Evolutionary conservation across 2,329 filamentous ascomycete species (phyloP).

Genomic region (Fusarium coffeatum): DNA sequence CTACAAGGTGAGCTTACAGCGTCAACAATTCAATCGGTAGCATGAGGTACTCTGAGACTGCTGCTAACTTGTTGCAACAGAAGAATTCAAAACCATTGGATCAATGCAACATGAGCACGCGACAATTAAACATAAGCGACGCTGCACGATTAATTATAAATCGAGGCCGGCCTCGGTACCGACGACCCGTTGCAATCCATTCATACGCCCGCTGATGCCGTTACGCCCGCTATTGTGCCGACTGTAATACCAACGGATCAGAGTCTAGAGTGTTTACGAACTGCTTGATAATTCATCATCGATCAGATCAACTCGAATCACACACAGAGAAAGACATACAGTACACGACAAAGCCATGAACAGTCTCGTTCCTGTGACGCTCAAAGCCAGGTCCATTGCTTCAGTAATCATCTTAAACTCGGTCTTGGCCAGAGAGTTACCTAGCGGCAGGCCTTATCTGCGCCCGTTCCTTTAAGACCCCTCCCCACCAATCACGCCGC

Average conservation of each 20-base stretch:
- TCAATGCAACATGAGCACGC: conserved; percentile 34
- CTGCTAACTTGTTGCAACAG: background rate
- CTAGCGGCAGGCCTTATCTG: conserved; percentile 32
- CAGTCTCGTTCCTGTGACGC: background rate
- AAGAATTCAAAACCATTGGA: background rate
- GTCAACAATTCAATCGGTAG: background rate
- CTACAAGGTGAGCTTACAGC: background rate
- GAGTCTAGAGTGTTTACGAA: background rate
- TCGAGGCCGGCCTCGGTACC: conserved; percentile 20
- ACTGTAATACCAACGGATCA: background rate
- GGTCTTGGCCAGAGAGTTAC: conserved; percentile 5
- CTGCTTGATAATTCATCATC: conserved; percentile 4
- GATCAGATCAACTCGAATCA: conserved; percentile 8
- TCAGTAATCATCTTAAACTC: background rate
- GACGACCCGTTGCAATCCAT: conserved; percentile 19
- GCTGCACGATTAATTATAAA: conserved; percentile 21
- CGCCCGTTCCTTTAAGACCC: conserved; percentile 15
- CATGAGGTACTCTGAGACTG: background rate
- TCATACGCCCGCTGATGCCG: conserved; percentile 34
- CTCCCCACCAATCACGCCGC: conserved; percentile 37
- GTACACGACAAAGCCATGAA: background rate
- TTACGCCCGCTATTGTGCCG: conserved; percentile 32
- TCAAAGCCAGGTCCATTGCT: background rate
- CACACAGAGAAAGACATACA: background rate
- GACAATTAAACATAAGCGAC: conserved; percentile 33